Evolutionary conservation across 352 stramenopile genomes (phyloP).

Genomic region (Phytophthora pini): DNA sequence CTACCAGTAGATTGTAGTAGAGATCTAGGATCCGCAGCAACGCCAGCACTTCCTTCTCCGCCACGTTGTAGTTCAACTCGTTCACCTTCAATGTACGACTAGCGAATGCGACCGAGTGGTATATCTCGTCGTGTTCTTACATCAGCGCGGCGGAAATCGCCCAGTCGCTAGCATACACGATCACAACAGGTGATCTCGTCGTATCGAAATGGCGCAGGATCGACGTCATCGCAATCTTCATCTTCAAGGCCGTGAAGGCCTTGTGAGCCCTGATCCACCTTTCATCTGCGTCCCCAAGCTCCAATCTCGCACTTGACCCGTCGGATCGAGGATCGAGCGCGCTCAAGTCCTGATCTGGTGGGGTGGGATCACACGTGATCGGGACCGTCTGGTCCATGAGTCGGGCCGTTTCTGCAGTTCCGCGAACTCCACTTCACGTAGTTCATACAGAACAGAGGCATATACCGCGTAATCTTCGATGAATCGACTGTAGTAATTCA

Average conservation of each 20-base stretch:
- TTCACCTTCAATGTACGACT: constrained; percentile 14
- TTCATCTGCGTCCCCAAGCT: background rate
- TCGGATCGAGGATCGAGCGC: too few relatives aligned
- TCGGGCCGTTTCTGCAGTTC: background rate
- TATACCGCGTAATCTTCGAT: constrained; percentile 18
- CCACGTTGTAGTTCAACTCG: constrained; percentile 13
- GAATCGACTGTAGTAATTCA: constrained; percentile 34
- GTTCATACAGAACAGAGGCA: too few relatives aligned
- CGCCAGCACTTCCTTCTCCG: background rate
- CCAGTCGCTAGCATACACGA: too few relatives aligned
- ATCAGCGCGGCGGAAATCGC: too few relatives aligned
- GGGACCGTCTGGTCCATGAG: too few relatives aligned
- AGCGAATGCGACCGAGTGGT: constrained; percentile 3
- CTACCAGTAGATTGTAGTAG: too few relatives aligned
- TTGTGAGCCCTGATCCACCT: background rate
- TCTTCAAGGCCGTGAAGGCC: background rate
- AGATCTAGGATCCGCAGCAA: too few relatives aligned
- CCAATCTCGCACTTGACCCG: too few relatives aligned
- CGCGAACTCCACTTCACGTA: constrained; percentile 1
- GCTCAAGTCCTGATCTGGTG: too few relatives aligned
- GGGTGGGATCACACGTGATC: too few relatives aligned
- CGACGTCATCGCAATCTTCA: constrained; percentile 3
- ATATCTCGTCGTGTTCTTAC: constrained; percentile 17
- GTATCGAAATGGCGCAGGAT: constrained; percentile 4
- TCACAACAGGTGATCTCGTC: background rate